Percentiles rank a stretch among this genome's conserved stretches.
Conservation (phyloP, 805 yeast species). For the Candida qinlingensis region DNA sequence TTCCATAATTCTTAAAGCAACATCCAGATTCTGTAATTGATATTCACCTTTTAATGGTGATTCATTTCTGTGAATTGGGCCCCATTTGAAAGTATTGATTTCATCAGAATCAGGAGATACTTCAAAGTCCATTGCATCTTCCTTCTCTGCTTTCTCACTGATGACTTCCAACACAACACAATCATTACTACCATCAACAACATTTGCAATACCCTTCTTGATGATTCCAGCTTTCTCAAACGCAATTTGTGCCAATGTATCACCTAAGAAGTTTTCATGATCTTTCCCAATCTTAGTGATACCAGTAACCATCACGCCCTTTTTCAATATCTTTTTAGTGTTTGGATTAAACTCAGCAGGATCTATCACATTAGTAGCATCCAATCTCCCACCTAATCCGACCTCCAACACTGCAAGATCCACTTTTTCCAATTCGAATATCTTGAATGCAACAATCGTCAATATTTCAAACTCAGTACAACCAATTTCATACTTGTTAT, state of each 20-base stretch:
- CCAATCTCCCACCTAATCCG: conserved; percentile 86
- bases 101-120: conserved; percentile 10
- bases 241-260: conserved; percentile 61
- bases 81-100: conserved; percentile 27
- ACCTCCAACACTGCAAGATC: conserved; percentile 86
- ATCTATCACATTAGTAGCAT: conserved; percentile 76
- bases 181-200: conserved; percentile 67
- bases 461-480: conserved; percentile 88
- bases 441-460: conserved; percentile 79
- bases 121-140: conserved; percentile 26
- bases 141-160: conserved; percentile 28
- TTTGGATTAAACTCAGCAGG: conserved; percentile 14
- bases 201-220: conserved; percentile 48
- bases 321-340: conserved; percentile 3
- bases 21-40: conserved; percentile 63
- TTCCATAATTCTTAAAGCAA: conserved; percentile 57
- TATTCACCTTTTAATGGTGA: conserved; percentile 69
- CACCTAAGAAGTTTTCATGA: conserved; percentile 75
- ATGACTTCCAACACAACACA: conserved; percentile 45
- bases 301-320: conserved; percentile 56
- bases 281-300: conserved; percentile 85
- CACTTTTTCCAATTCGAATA: conserved; percentile 56
- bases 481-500: conserved; percentile 39
- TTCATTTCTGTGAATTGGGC: conserved; percentile 23
- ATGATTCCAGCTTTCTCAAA: conserved; percentile 83